Evolutionary conservation across 176 grass and related monocot genomes (phyloP), one percentile per base, ranked within the genome.

Genomic region (Eleusine indica): DNA sequence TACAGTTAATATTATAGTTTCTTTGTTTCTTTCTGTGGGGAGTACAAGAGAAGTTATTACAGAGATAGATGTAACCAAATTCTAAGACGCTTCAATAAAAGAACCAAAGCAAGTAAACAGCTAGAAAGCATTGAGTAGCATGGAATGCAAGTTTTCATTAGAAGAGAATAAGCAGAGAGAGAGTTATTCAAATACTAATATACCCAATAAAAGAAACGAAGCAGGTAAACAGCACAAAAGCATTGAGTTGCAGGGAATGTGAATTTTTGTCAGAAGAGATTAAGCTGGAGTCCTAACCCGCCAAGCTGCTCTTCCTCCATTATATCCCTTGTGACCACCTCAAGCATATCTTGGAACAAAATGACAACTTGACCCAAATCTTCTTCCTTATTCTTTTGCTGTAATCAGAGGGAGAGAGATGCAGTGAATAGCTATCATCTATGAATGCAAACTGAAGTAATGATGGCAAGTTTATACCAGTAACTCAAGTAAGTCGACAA

Each of bases 341-440:
- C 96, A 90, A 90, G 93, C 96, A 99, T 99, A 88, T 99, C 96
- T 90, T 96, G 96, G 47, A 99, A 99, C 80, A 96, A 86, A 91
- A 99, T 96, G 60, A 94, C 92, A 14, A 99, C 93, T 75, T 94
- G 89, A 49, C 83, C 87, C 75, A 89, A 79, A 56, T 94, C 96
- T 48, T 92, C 93, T 71, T 91, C 54, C 61, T 89, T 99, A 73
- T 99, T 99, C n/a, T 61, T 85, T 89, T 93, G 94, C 93, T 99
- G 85, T 60, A 74, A 48, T 44, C 57, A 87, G 61, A 90, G 46
- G 85, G 32, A 87, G 81, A 87, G 81, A 41, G 44, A 76, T 56
- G 68, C 65, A 71, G 80, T 88, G 49, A 89, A 41, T 46, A 58
- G 39, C 8, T 65, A 66, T 62, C 56, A 44, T 58, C 10, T 75